Conservation (phyloP, 306 rosid species). For the Rosa chinensis region DNA sequence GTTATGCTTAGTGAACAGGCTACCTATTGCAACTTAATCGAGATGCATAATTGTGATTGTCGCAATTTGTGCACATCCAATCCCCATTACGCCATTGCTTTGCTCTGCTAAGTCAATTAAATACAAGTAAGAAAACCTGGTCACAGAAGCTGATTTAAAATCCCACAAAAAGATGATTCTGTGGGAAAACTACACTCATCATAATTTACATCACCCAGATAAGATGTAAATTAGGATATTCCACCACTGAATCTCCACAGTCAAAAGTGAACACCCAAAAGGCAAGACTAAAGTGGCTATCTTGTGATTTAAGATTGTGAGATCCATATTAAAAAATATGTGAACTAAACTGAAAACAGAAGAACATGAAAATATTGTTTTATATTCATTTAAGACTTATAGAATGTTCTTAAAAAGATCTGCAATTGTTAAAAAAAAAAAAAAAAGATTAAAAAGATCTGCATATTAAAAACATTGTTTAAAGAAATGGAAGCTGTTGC, state of each 20-base stretch:
- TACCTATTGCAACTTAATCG: slow-evolving; percentile 88
- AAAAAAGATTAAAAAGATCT: background rate
- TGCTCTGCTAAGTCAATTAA: slow-evolving; percentile 56
- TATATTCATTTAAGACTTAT: background rate
- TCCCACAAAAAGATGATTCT: background rate
- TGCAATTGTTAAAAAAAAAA: no score
- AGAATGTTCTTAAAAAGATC: background rate
- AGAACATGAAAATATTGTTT: background rate
- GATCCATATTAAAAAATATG: background rate
- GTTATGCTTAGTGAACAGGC: background rate
- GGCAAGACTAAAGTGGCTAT: background rate
- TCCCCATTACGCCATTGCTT: slow-evolving; percentile 97
- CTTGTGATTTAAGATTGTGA: background rate
- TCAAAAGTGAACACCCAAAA: background rate
- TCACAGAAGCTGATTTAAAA: background rate
- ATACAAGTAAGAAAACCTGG: slow-evolving; percentile 12
- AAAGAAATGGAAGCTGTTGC: background rate
- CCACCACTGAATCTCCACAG: background rate
- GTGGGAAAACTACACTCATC: background rate
- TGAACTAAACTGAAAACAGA: background rate
- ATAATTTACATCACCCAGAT: background rate
- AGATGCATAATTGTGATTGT: slow-evolving; percentile 95
- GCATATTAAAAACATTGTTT: background rate
- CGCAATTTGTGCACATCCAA: slow-evolving; percentile 98
- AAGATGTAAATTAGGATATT: background rate